phyloP scores from a whole-genome alignment of 2,329 filamentous ascomycete species.

The Phialophora tarda region DNA sequence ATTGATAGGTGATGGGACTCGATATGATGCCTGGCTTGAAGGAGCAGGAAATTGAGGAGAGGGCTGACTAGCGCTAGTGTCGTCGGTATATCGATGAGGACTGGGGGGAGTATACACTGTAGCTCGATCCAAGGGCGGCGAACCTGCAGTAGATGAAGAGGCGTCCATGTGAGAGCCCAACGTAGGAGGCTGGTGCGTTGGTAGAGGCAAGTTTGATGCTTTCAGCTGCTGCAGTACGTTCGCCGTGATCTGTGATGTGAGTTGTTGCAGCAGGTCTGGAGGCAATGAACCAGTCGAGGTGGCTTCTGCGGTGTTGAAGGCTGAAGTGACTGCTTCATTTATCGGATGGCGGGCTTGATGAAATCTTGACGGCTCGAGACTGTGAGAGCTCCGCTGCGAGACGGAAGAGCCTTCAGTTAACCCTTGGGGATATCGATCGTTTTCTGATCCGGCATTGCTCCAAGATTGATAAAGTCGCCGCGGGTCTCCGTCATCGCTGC shows the following conservation, averaged over 20 bases:
- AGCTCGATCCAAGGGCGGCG: conserved; percentile 50
- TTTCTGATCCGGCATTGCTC: conserved; percentile 25
- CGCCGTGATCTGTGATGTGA: conserved; percentile 62
- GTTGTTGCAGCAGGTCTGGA: conserved; percentile 65
- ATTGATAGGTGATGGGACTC: conserved; percentile 35
- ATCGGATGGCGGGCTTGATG: conserved; percentile 52
- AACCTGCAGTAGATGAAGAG: conserved; percentile 49
- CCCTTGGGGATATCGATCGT: conserved; percentile 14
- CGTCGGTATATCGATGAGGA: conserved; percentile 46
- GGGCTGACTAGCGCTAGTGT: conserved; percentile 19
- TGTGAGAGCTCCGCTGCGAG: conserved; percentile 19
- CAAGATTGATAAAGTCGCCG: conserved; percentile 20
- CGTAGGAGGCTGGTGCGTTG: conserved; percentile 44
- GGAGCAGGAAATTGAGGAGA: conserved; percentile 33
- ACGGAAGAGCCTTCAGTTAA: conserved; percentile 21
- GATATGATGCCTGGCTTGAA: conserved; percentile 37
- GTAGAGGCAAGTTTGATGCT: conserved; percentile 47
- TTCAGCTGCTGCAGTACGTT: conserved; percentile 65
- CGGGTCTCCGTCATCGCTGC: conserved; percentile 28
- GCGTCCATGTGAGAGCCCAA: conserved; percentile 27
- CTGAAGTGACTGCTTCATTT: conserved; percentile 63
- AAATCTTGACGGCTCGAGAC: conserved; percentile 28
- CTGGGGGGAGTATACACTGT: conserved; percentile 63
- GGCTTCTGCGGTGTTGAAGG: conserved; percentile 57
- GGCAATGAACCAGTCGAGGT: conserved; percentile 57